Evolutionary conservation across 768 basidiomycete species (phyloP), one percentile per base, ranked within the genome.

Genomic region (Tricholoma sp.): DNA sequence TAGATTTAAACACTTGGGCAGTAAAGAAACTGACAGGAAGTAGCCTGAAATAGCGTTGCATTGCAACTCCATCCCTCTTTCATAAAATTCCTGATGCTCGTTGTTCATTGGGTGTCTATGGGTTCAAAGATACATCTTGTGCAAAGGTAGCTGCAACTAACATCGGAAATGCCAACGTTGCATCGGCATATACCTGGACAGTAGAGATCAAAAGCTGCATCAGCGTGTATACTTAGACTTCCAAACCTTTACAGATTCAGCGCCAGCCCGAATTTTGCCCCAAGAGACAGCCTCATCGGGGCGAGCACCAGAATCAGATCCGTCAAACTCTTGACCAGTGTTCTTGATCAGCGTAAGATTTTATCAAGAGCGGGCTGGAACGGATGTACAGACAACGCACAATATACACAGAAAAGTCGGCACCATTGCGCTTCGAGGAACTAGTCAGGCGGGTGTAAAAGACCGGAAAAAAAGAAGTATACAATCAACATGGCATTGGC

Each of bases 401-500:
- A 61, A 99, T 95, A 69, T 88, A 99, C 11, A 99, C 96, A 2
- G 96, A 92, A 64, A 84, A 98, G 70, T 99, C 97, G 8, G 97
- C 97, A 8, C 97, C 97, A 67, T 99, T 99, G 31, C 97, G 84
- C 97, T 98, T 67, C 21, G 27, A 58, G 46, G 16, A 18, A 9
- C 39, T 56, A 18, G 57, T 61, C 21, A 61, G 54, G 37, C 32
- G 32, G 45, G 18, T 59, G 54, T 57, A 27, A 55, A 39, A 31
- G 14, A 27, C 47, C 14, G 5, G 29, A 27, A 37, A 52, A n/a
- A 55, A 14, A 11, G 54, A 18, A 55, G 59, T 82, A 72, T 71
- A 98, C 96, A 67, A 99, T 97, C 21, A 99, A 77, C 97, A 99
- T 98, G 1, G 96, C 94, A 67, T 99, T 99, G n/a, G 96, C 96